These are phyloP conservation scores for Cutaneotrichosporon daszewskae DNA, from an alignment of 1,284 basidiomycete species.

Conservation along the genomic window DNA sequence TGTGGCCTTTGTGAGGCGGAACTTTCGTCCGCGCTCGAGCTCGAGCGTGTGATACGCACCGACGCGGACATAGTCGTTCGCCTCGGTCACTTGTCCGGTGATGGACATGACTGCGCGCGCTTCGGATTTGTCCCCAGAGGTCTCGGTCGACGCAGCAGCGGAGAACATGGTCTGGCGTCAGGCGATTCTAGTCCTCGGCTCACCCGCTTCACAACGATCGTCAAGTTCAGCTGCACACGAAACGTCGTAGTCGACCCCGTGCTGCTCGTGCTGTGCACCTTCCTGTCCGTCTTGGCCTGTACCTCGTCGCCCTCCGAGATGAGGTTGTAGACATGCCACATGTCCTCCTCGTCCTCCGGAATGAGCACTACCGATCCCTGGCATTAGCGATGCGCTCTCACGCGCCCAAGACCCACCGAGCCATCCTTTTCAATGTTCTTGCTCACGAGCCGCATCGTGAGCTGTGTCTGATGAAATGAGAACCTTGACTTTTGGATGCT, in stretches of 20 bases:
- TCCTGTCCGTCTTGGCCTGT: conserved; percentile 83
- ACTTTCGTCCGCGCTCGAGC: conserved; percentile 58
- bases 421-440: conserved; percentile 73
- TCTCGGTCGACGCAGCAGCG: conserved; percentile 54
- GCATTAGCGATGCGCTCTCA: neutral
- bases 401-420: conserved; percentile 51
- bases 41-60: conserved; percentile 96
- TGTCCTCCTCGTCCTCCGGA: conserved; percentile 94
- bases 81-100: conserved; percentile 78
- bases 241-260: conserved; percentile 93
- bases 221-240: conserved; percentile 78
- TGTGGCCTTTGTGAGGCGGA: conserved; percentile 79
- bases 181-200: conserved; percentile 2
- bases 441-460: conserved; percentile 57
- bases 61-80: conserved; percentile 87
- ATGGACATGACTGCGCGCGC: conserved; percentile 69
- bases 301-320: conserved; percentile 85
- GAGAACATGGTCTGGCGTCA: conserved; percentile 57
- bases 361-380: conserved; percentile 85
- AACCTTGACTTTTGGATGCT: too few species aligned
- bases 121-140: conserved; percentile 46
- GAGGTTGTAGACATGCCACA: conserved; percentile 99
- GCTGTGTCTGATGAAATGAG: neutral
- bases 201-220: conserved; percentile 65
- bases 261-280: conserved; percentile 62